Conservation (phyloP, 352 stramenopile species). For the Thraustochytrium striatum region DNA sequence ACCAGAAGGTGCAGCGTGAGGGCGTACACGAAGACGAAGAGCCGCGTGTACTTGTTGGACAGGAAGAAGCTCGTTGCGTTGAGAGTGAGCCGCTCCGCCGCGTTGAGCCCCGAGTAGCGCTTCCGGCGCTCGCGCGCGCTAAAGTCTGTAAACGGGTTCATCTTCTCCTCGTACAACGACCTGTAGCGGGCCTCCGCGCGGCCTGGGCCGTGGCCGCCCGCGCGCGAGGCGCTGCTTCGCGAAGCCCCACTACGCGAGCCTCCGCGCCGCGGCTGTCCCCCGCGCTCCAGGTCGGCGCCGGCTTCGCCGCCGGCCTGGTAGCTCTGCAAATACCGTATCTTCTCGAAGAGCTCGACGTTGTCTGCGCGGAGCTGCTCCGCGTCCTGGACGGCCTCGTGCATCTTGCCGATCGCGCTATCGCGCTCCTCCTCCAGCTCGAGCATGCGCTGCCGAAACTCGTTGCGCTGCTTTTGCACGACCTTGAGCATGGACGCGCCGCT, state of each 20-base stretch:
- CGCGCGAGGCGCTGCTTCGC: background rate
- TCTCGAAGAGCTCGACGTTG: conserved; percentile 71
- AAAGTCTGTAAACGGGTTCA: conserved; percentile 41
- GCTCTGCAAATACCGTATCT: conserved; percentile 67
- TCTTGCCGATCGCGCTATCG: conserved; percentile 66
- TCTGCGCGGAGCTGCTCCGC: conserved; percentile 62
- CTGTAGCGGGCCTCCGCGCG: conserved; percentile 68
- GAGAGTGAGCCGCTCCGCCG: conserved; percentile 2
- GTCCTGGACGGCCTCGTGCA: conserved; percentile 62
- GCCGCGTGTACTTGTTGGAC: conserved; percentile 33
- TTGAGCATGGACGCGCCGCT: conserved; percentile 24
- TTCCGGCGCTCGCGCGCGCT: conserved; percentile 4
- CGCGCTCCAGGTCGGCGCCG: background rate
- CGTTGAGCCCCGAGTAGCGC: background rate
- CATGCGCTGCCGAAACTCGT: conserved; percentile 62
- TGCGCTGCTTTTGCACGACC: conserved; percentile 68
- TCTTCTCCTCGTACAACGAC: conserved; percentile 60
- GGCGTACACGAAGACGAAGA: conserved; percentile 22
- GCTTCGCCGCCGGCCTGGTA: conserved; percentile 50
- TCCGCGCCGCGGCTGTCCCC: no score
- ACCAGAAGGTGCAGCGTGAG: conserved; percentile 24
- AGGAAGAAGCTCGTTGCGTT: background rate
- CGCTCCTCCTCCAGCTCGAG: conserved; percentile 64
- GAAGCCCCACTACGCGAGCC: no score
- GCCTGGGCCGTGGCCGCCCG: conserved; percentile 56